Evolutionary conservation across 1,139 yeast species (phyloP).

Genomic region (Protomyces arabidopsidicola): DNA sequence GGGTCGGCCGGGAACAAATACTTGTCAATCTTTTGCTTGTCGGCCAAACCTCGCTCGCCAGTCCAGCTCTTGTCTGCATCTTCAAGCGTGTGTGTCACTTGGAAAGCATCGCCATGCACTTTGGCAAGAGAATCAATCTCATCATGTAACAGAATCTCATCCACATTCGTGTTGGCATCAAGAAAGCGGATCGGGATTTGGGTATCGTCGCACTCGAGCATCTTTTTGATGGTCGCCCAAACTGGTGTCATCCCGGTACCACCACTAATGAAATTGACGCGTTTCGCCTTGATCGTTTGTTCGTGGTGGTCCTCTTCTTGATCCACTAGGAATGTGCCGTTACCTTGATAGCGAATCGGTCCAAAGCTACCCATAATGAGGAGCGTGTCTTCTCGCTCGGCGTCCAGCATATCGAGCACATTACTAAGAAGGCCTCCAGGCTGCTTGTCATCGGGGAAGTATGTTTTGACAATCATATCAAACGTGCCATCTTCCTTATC

Average conservation of each 20-base stretch:
- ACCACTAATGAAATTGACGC: slow-evolving; percentile 18
- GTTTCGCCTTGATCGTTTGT: background rate
- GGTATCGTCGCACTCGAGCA: slow-evolving; percentile 10
- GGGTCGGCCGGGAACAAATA: slow-evolving; percentile 11
- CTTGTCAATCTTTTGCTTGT: slow-evolving; percentile 11
- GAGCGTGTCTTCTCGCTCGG: slow-evolving; percentile 17
- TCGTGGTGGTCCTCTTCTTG: background rate
- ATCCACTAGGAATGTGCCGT: slow-evolving; percentile 8
- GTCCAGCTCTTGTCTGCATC: slow-evolving; percentile 2
- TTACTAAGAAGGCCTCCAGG: slow-evolving; percentile 19
- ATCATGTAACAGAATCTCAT: slow-evolving; percentile 7
- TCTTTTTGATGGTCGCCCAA: slow-evolving; percentile 11
- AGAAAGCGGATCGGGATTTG: slow-evolving; percentile 6
- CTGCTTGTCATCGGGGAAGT: slow-evolving; percentile 20
- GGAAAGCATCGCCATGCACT: background rate
- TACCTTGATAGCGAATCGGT: slow-evolving; percentile 6
- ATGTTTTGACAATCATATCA: slow-evolving; percentile 12
- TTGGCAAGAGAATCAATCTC: slow-evolving; percentile 1
- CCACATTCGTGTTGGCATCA: slow-evolving; percentile 11
- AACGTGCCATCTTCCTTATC: slow-evolving; percentile 23
- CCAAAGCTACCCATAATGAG: slow-evolving; percentile 19
- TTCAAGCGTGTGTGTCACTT: slow-evolving; percentile 13
- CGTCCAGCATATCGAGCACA: slow-evolving; percentile 12
- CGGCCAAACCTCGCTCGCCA: slow-evolving; percentile 9
- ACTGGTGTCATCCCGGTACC: slow-evolving; percentile 26